Evolutionary conservation across 148 eudicot genomes (phyloP).

Genomic region (Polygonum aviculare): DNA sequence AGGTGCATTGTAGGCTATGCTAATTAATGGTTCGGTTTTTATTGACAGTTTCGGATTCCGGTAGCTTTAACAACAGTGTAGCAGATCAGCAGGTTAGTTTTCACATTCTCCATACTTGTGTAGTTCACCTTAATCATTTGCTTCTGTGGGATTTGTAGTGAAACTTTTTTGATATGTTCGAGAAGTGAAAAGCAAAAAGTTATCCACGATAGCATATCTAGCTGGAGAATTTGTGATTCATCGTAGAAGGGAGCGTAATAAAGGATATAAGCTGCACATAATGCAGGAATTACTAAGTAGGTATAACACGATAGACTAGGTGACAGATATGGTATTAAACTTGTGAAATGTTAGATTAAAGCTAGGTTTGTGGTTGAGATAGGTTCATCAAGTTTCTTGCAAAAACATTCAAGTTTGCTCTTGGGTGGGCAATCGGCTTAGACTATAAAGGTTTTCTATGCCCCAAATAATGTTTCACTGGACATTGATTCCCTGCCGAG

Average conservation of each 20-base stretch:
- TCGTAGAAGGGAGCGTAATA: not conserved
- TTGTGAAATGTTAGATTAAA: not conserved
- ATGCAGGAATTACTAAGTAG: not conserved
- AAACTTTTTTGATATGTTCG: not conserved
- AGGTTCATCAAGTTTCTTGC: not conserved
- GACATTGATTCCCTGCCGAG: not conserved
- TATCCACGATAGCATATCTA: not conserved
- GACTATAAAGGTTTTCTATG: not conserved
- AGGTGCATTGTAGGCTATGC: conserved; percentile 4
- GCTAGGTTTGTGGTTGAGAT: not conserved
- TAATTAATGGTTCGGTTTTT: not conserved
- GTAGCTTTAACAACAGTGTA: conserved; percentile 96
- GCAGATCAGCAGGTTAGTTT: conserved; percentile 73
- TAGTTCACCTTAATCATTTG: not conserved
- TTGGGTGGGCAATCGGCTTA: not conserved
- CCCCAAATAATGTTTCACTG: not conserved
- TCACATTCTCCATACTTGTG: not conserved
- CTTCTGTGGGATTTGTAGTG: not conserved
- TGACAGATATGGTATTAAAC: not conserved
- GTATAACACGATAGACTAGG: not conserved
- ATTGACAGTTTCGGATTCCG: conserved; percentile 55
- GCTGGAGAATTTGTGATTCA: not conserved
- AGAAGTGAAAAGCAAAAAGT: not conserved
- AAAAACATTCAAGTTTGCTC: not conserved
- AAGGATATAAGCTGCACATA: not conserved